phyloP scores from a whole-genome alignment of 2,329 filamentous ascomycete species.

The Neopestalotiopsis sp. region DNA sequence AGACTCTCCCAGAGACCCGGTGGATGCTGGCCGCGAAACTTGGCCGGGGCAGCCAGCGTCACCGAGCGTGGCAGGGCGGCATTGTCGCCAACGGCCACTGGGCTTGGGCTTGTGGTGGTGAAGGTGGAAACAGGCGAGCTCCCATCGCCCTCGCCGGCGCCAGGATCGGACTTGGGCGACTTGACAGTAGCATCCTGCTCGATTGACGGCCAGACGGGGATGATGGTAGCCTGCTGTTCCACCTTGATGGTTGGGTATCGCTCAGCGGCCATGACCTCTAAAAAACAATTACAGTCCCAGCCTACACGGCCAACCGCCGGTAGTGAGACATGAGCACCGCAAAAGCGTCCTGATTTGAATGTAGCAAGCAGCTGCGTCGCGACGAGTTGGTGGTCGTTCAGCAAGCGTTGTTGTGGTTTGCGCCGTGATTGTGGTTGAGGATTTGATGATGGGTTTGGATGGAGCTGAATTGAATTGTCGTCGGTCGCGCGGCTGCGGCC shows the following conservation, averaged over 20 bases:
- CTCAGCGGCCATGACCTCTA: constrained; percentile 6
- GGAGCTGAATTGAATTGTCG: constrained; percentile 7
- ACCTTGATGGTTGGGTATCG: constrained; percentile 10
- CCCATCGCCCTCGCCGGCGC: not conserved
- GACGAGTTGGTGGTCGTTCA: not conserved
- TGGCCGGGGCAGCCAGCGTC: constrained; percentile 3
- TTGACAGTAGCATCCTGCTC: constrained; percentile 5
- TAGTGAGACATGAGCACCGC: constrained; percentile 13
- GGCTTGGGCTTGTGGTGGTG: not conserved
- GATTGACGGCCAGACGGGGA: constrained; percentile 10
- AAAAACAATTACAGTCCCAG: constrained; percentile 4
- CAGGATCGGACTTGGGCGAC: constrained; percentile 4
- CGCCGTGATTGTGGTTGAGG: constrained; percentile 2
- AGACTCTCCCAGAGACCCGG: constrained; percentile 27
- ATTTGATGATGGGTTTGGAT: not conserved
- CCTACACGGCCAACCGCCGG: constrained; percentile 12
- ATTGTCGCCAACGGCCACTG: not conserved
- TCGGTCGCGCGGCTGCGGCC: not conserved
- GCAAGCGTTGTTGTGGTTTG: not conserved
- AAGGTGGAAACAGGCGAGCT: not conserved
- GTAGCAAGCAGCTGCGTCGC: not conserved
- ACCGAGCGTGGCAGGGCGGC: constrained; percentile 1
- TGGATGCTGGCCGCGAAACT: constrained; percentile 21
- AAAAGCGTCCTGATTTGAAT: not conserved
- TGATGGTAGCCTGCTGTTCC: constrained; percentile 6